These are phyloP conservation scores for Epichloe baconii DNA, from an alignment of 2,329 filamentous ascomycete genomes.

Conservation along the genomic window DNA sequence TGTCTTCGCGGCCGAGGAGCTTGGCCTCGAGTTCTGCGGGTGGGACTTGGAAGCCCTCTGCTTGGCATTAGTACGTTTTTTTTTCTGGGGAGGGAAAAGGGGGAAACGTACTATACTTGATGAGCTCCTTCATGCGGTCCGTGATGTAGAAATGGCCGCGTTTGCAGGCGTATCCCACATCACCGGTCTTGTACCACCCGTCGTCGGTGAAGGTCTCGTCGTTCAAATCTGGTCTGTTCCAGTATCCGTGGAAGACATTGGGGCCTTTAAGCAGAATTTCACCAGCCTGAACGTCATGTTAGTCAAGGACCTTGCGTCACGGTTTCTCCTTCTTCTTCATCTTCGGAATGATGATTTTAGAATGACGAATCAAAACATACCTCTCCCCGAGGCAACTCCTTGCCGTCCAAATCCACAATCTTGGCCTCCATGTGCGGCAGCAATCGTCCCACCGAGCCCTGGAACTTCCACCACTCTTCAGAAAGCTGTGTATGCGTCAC, in stretches of 20 bases:
- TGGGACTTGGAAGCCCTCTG: constrained; percentile 54
- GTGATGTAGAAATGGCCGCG: constrained; percentile 82
- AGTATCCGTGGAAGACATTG: constrained; percentile 68
- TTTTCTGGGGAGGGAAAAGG: fast-evolving
- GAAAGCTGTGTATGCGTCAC: constrained; percentile 62
- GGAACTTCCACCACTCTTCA: constrained; percentile 61
- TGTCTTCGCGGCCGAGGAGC: constrained; percentile 28
- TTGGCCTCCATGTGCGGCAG: constrained; percentile 70
- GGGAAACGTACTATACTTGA: constrained; percentile 34
- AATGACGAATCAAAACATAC: constrained; percentile 10
- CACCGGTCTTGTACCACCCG: constrained; percentile 83
- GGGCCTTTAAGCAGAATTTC: constrained; percentile 69
- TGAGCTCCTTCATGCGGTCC: constrained; percentile 63
- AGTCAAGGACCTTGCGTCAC: neutral
- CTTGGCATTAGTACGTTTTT: constrained; percentile 24
- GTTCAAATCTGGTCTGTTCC: constrained; percentile 60
- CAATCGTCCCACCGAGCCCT: constrained; percentile 68
- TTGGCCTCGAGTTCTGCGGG: constrained; percentile 51
- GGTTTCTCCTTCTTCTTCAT: neutral
- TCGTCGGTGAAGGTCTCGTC: constrained; percentile 58
- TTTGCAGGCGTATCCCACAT: constrained; percentile 66
- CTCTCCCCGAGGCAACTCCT: constrained; percentile 41
- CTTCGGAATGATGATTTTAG: no score
- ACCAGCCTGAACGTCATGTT: constrained; percentile 17
- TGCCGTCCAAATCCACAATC: constrained; percentile 54